Percentiles rank a stretch among this genome's conserved stretches.
phyloP scores from a whole-genome alignment of 2,329 filamentous ascomycete species.

The Cercospora sp. region DNA sequence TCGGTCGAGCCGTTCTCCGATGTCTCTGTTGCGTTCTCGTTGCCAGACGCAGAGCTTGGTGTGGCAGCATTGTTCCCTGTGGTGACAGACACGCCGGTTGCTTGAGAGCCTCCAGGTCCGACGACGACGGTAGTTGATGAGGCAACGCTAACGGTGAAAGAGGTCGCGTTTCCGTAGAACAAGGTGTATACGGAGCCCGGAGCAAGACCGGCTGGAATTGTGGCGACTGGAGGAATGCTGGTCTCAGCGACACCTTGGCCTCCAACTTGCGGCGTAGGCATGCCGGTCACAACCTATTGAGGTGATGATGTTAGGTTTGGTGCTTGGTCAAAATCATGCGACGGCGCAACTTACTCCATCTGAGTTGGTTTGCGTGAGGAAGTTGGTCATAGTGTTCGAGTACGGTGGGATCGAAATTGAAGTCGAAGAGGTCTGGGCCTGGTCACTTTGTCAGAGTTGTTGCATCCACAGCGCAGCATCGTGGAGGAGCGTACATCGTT shows the following conservation, averaged over 20 bases:
- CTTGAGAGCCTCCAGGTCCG: constrained; percentile 18
- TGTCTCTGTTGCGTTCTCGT: constrained; percentile 18
- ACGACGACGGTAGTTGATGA: constrained; percentile 36
- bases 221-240: constrained; percentile 20
- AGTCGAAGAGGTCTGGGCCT: constrained; percentile 7
- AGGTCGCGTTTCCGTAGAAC: constrained; percentile 32
- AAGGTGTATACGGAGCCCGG: constrained; percentile 36
- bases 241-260: constrained; percentile 36
- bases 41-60: constrained; percentile 7
- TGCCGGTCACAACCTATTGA: constrained; percentile 47
- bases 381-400: constrained; percentile 47
- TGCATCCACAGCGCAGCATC: not conserved
- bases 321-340: not conserved
- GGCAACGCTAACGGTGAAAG: constrained; percentile 39
- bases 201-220: constrained; percentile 45
- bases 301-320: not conserved
- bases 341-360: constrained; percentile 37
- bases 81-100: constrained; percentile 7
- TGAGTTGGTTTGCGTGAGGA: constrained; percentile 51
- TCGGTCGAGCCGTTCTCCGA: constrained; percentile 21
- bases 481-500: constrained; percentile 41
- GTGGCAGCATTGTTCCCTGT: not conserved
- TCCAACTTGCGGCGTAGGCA: constrained; percentile 45
- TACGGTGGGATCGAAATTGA: constrained; percentile 29
- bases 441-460: not conserved